Conservation (phyloP, 495 filamentous ascomycete genomes). For the Aspergillus affinis region DNA sequence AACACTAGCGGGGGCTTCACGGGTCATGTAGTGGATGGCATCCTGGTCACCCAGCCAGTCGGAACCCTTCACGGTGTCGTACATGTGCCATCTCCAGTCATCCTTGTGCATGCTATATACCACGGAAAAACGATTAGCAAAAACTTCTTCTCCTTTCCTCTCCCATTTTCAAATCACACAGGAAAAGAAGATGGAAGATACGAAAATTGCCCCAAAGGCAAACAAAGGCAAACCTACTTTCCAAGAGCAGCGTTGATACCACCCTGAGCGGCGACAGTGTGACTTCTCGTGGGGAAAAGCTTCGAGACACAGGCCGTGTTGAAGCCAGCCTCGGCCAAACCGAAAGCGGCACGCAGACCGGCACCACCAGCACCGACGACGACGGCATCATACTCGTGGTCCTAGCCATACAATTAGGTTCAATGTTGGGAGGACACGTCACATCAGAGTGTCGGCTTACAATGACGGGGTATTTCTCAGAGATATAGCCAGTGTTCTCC, state of each 20-base stretch:
- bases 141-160: too few species aligned
- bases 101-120: conserved; percentile 71
- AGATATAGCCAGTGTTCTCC: conserved; percentile 81
- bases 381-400: conserved; percentile 82
- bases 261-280: conserved; percentile 93
- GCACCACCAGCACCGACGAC: conserved; percentile 94
- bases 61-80: conserved; percentile 97
- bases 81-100: conserved; percentile 99
- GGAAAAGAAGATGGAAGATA: background rate
- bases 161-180: too few species aligned
- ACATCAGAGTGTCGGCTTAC: conserved; percentile 54
- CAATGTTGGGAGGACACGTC: background rate
- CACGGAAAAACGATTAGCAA: conserved; percentile 11
- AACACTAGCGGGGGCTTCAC: conserved; percentile 87
- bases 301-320: conserved; percentile 98
- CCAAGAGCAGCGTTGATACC: conserved; percentile 73
- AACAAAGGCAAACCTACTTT: conserved; percentile 53
- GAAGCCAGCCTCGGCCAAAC: conserved; percentile 95
- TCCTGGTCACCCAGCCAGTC: conserved; percentile 99
- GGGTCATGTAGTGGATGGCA: conserved; percentile 98
- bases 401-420: conserved; percentile 45
- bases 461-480: conserved; percentile 86
- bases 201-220: background rate
- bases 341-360: conserved; percentile 92
- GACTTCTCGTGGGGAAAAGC: conserved; percentile 92